A percentile compares a stretch with the other conserved stretches of the same genome.
phyloP scores from a whole-genome alignment of 2,329 filamentous ascomycete species.

The Verticillium albo-atrum region DNA sequence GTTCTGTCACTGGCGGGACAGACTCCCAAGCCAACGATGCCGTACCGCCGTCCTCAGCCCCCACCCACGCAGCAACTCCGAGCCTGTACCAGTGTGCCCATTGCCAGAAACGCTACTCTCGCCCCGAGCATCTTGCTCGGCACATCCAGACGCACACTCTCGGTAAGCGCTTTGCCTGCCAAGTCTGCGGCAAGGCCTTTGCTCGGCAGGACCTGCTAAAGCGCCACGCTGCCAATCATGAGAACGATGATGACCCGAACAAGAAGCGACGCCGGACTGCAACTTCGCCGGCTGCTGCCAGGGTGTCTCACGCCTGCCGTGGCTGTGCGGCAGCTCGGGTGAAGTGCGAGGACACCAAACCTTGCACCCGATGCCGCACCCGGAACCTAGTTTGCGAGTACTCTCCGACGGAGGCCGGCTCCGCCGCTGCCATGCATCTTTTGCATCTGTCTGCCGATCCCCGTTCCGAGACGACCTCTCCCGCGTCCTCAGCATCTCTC shows the following conservation, averaged over 20 bases:
- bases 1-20: not conserved
- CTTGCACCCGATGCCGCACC: conserved; percentile 45
- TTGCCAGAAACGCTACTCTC: conserved; percentile 46
- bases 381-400: conserved; percentile 42
- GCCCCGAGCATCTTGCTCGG: conserved; percentile 49
- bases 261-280: conserved; percentile 43
- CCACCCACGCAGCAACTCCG: conserved; percentile 13
- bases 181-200: conserved; percentile 49
- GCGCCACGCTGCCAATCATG: conserved; percentile 47
- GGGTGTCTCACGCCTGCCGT: conserved; percentile 49
- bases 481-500: conserved; percentile 1
- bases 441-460: conserved; percentile 35
- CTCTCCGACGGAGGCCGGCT: conserved; percentile 28
- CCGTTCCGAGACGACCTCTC: conserved; percentile 14
- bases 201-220: conserved; percentile 49
- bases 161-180: conserved; percentile 43
- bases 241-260: conserved; percentile 37
- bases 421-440: conserved; percentile 37
- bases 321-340: conserved; percentile 47
- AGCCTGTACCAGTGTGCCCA: conserved; percentile 45
- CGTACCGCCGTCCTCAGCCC: not conserved
- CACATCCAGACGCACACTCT: conserved; percentile 48
- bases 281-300: conserved; percentile 38
- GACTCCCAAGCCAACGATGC: conserved; percentile 4
- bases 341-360: conserved; percentile 52